Evolutionary conservation across 2,329 filamentous ascomycete species (phyloP).

Genomic region (Pseudogymnoascus sp.): DNA sequence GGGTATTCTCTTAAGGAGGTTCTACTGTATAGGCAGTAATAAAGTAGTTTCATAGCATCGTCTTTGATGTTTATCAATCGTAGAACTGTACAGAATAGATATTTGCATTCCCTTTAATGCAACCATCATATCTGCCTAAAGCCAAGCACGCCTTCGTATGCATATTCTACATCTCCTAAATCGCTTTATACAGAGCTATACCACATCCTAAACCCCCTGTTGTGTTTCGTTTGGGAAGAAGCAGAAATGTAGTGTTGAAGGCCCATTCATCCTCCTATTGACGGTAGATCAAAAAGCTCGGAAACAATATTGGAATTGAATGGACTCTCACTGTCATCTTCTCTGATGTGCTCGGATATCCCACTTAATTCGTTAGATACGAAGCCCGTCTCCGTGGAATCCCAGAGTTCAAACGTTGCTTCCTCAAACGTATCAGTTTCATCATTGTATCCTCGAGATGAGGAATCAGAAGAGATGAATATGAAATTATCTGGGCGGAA

Average conservation of each 20-base stretch:
- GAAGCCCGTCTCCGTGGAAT: neutral
- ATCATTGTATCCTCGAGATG: neutral
- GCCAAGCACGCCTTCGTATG: neutral
- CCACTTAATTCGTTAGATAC: neutral
- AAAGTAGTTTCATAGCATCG: neutral
- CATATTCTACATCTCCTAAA: neutral
- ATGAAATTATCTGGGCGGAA: neutral
- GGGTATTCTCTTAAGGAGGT: no score
- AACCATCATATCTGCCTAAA: neutral
- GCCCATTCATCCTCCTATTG: neutral
- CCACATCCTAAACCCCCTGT: neutral
- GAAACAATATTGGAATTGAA: neutral
- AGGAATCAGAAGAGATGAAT: neutral
- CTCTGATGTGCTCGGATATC: neutral
- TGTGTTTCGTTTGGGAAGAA: neutral
- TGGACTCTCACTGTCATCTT: neutral
- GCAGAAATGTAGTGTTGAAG: neutral
- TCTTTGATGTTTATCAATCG: neutral
- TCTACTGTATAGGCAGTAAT: neutral
- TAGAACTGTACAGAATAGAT: neutral
- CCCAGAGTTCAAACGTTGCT: neutral
- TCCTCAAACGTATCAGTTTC: neutral
- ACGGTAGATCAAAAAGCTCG: neutral
- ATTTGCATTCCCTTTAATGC: neutral
- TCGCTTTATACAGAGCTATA: neutral